Evolutionary conservation across 441 rosid species (phyloP).

Genomic region (Aquilaria agallochum): DNA sequence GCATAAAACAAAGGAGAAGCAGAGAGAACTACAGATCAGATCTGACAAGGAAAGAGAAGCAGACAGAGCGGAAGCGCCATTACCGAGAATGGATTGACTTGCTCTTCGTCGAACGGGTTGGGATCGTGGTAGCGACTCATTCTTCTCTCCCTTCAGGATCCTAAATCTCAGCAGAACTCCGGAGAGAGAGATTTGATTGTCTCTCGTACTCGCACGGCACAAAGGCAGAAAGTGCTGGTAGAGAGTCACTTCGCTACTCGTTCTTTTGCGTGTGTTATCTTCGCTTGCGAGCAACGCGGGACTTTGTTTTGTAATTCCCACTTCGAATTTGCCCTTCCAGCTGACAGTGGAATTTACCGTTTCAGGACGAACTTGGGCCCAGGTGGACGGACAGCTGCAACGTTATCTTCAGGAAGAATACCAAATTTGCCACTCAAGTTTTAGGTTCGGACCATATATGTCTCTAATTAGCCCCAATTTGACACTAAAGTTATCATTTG

Average conservation of each 20-base stretch:
- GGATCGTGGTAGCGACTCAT: slow-evolving; percentile 91
- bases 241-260: neutral
- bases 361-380: no score
- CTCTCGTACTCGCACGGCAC: no score
- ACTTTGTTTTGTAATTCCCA: neutral
- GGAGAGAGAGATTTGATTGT: neutral
- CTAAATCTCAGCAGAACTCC: slow-evolving; percentile 21
- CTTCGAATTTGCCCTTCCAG: no score
- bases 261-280: neutral
- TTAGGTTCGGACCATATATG: no score
- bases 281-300: slow-evolving; percentile 17
- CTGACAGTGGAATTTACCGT: no score
- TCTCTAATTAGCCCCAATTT: no score
- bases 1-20: neutral
- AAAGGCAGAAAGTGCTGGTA: neutral
- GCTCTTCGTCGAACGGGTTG: slow-evolving; percentile 92
- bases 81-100: slow-evolving; percentile 99
- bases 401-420: no score
- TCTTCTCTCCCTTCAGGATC: slow-evolving; percentile 22
- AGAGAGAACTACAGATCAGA: slow-evolving; percentile 13
- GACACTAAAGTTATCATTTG: no score
- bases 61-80: neutral
- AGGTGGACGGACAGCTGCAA: no score
- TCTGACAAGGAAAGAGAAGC: slow-evolving; percentile 19
- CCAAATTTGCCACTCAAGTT: no score